phyloP scores from a whole-genome alignment of 2,329 filamentous ascomycete species.

The Botrytis cinerea region DNA sequence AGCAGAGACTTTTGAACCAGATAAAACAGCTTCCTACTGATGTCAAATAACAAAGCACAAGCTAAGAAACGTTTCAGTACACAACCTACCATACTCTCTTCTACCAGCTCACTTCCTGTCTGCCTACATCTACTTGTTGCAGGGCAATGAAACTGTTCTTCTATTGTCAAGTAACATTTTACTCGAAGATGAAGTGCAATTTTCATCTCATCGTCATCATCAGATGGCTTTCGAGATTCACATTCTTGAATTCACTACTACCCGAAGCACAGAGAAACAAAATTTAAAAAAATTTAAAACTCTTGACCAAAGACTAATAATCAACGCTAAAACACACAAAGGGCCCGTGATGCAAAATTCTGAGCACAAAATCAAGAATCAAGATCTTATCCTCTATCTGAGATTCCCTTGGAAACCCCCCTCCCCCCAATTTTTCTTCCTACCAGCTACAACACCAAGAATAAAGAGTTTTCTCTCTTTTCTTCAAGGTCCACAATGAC shows the following conservation, averaged over 20 bases:
- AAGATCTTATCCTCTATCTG: background rate
- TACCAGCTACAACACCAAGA: background rate
- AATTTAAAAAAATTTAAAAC: background rate
- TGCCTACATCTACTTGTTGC: background rate
- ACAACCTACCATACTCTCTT: background rate
- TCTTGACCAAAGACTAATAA: background rate
- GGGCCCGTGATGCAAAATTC: background rate
- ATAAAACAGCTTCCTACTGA: background rate
- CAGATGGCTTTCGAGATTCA: background rate
- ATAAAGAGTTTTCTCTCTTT: background rate
- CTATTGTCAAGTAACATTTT: background rate
- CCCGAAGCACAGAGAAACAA: background rate
- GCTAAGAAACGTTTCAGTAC: background rate
- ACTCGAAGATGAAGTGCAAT: too few species aligned
- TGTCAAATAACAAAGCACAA: background rate
- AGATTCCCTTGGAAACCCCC: background rate
- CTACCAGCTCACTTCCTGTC: background rate
- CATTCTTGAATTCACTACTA: background rate
- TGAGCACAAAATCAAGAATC: background rate
- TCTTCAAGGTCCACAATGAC: accelerated
- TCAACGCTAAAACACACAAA: background rate
- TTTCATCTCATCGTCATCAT: background rate
- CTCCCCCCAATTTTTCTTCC: background rate
- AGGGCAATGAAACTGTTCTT: background rate
- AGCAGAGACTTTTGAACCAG: background rate